Evolutionary conservation across 345 rosid genomes (phyloP).

Genomic region (Eucalyptus camaldulensis): DNA sequence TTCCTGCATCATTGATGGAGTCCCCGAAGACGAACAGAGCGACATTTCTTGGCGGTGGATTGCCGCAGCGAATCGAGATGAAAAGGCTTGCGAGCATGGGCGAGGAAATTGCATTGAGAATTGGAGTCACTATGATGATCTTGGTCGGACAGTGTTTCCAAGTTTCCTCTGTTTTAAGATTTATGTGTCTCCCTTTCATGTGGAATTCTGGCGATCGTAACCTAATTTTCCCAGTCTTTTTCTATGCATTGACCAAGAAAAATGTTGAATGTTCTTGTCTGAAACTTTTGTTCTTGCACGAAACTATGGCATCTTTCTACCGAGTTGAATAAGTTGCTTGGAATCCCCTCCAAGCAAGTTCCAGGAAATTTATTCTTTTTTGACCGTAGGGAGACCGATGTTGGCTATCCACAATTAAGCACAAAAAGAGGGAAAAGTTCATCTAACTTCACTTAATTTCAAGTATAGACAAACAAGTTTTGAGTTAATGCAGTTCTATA

Average conservation of each 20-base stretch:
- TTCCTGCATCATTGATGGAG: slow-evolving; percentile 32
- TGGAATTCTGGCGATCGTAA: background rate
- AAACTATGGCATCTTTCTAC: background rate
- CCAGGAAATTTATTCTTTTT: background rate
- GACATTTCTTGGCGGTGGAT: background rate
- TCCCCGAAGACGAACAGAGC: slow-evolving; percentile 35
- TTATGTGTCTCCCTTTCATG: background rate
- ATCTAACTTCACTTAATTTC: background rate
- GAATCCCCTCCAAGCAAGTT: background rate
- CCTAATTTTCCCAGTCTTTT: background rate
- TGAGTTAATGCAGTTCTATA: background rate
- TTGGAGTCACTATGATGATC: background rate
- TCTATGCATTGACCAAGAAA: background rate
- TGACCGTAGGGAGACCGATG: background rate
- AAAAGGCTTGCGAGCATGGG: background rate
- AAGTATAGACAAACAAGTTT: background rate
- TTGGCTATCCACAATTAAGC: background rate
- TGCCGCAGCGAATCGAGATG: background rate
- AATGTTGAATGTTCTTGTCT: background rate
- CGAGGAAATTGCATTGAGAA: background rate
- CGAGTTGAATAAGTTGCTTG: background rate
- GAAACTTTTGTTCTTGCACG: background rate
- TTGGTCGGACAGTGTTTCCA: background rate
- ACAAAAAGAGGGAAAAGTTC: background rate
- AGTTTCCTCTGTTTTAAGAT: background rate